Conservation (phyloP, 2,329 filamentous ascomycete species). For the Claviceps digitariae region DNA sequence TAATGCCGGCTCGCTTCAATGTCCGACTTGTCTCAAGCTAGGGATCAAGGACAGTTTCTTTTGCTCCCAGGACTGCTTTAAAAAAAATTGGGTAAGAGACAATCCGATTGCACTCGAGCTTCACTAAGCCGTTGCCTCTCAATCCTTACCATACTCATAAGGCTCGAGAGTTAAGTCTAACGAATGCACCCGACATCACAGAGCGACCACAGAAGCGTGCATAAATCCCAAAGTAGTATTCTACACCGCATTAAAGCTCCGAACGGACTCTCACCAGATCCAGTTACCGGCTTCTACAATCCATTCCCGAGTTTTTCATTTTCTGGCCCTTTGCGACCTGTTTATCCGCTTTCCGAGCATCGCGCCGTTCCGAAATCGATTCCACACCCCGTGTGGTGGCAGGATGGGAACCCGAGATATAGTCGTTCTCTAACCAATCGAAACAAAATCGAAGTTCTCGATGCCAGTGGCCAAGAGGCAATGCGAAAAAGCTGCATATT, state of each 20-base stretch:
- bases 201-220: slow-evolving; percentile 59
- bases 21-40: slow-evolving; percentile 86
- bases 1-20: slow-evolving; percentile 74
- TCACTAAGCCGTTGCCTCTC: neutral
- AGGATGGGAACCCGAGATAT: slow-evolving; percentile 60
- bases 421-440: slow-evolving; percentile 49
- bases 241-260: slow-evolving; percentile 63
- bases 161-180: neutral
- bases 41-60: slow-evolving; percentile 85
- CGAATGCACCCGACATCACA: slow-evolving; percentile 24
- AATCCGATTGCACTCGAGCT: neutral
- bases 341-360: slow-evolving; percentile 67
- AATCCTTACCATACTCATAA: neutral
- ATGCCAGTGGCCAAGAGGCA: slow-evolving; percentile 65
- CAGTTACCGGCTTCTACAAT: slow-evolving; percentile 81
- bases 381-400: slow-evolving; percentile 73
- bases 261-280: slow-evolving; percentile 77
- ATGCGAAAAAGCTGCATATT: slow-evolving; percentile 89
- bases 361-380: slow-evolving; percentile 70
- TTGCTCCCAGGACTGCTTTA: slow-evolving; percentile 98
- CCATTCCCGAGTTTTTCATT: slow-evolving; percentile 82
- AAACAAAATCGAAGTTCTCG: slow-evolving; percentile 72
- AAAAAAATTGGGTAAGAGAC: slow-evolving; percentile 80
- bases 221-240: slow-evolving; percentile 63
- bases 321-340: slow-evolving; percentile 68